A percentile compares a stretch with the other conserved stretches of the same genome.
Conservation (phyloP, 1,284 basidiomycete genomes). For the Ustilago esculenta region DNA sequence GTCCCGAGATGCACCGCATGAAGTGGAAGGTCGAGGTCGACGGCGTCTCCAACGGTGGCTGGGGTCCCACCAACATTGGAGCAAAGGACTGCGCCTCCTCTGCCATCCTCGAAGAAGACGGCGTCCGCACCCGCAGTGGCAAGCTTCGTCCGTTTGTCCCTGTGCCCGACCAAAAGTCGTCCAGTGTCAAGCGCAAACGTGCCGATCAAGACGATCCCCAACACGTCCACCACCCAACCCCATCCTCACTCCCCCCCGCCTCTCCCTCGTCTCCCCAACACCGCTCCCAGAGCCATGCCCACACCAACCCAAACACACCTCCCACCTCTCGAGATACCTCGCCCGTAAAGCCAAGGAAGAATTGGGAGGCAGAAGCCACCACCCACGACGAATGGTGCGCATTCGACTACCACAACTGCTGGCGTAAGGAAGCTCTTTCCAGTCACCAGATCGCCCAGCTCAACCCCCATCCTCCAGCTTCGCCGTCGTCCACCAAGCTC, state of each 20-base stretch:
- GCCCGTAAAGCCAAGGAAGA: constrained; percentile 47
- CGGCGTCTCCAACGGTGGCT: constrained; percentile 45
- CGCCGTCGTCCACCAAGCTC: too few relatives aligned
- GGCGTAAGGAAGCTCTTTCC: constrained; percentile 59
- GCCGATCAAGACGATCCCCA: constrained; percentile 5
- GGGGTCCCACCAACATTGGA: constrained; percentile 44
- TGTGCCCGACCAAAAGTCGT: constrained; percentile 4
- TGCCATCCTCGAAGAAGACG: constrained; percentile 49
- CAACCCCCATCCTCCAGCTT: neutral
- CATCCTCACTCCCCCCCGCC: constrained; percentile 6
- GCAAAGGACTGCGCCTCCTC: constrained; percentile 23
- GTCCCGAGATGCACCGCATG: constrained; percentile 62
- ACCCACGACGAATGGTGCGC: constrained; percentile 55
- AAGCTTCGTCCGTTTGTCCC: constrained; percentile 20
- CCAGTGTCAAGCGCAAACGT: constrained; percentile 26
- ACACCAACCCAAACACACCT: constrained; percentile 9
- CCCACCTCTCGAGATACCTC: constrained; percentile 29
- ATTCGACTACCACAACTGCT: constrained; percentile 59
- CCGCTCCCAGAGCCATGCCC: constrained; percentile 20
- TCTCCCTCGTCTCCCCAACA: constrained; percentile 18
- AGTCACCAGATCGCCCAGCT: constrained; percentile 21
- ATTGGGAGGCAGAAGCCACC: constrained; percentile 51
- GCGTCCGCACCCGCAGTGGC: constrained; percentile 58
- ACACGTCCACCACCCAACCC: constrained; percentile 12
- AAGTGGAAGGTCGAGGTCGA: constrained; percentile 58